Evolutionary conservation across 805 yeast species (phyloP), one percentile per base, ranked within the genome.

Genomic region (Candida ulmi): DNA sequence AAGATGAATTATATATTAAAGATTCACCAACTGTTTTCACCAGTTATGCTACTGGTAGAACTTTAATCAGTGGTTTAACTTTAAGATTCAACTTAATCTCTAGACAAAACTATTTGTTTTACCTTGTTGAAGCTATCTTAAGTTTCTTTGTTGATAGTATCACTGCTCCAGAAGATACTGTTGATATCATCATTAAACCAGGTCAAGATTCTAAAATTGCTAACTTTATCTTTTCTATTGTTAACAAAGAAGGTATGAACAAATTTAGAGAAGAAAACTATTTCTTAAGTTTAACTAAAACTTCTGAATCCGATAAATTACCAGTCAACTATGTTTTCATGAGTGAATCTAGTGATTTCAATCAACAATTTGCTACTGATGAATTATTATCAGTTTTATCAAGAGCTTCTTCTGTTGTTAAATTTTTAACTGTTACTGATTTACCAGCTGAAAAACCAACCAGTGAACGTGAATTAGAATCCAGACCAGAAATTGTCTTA

Each of bases 41-140:
- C 11, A 69, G 85, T 28, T 93, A 87, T 59, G 95, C 96, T 32
- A 75, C 95, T 41, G 99, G 99, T 45, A 80, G 99, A 61, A 67
- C 77, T 43, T 82, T 87, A 60, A 72, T 93, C 44, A 78, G 78
- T 44, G 71, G 76, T 40, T 64, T 88, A 42, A 65, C 72, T 41
- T 69, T 82, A 35, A 76, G 72, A 46, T 69, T 88, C 58, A 73
- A 72, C 41, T 69, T 90, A 61, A 69, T 76, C 45, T 78, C 95
- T 44, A 82, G 98, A 68, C 90, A 87, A 60, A 91, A 90, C 63
- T 52, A 83, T 23, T 67, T 87, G 47, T 66, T 83, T 43, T 74
- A 83, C 74, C 28, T 74, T 15, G 61, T 80, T 62, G 97, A 93
- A 62, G 58, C 63, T 37, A 53, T 78, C 15, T 55, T 86, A 50